Conservation (phyloP, 768 basidiomycete species). For the Fomitopsis pulvina region DNA sequence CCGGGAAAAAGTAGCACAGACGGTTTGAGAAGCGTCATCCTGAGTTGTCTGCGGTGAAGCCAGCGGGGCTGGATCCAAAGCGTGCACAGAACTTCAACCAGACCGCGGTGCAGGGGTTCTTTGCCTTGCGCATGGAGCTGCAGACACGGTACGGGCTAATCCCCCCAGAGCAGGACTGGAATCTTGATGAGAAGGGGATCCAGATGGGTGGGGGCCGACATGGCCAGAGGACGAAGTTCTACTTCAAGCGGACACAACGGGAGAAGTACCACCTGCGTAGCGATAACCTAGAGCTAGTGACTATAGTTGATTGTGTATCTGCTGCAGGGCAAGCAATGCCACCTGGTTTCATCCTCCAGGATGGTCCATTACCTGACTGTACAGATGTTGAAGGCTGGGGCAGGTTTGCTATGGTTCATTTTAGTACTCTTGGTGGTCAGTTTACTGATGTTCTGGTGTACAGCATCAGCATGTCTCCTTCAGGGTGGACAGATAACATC, state of each 20-base stretch:
- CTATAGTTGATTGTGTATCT: constrained; percentile 37
- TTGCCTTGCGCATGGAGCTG: constrained; percentile 3
- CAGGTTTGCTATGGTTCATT: neutral
- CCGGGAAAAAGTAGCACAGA: constrained; percentile 11
- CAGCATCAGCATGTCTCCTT: constrained; percentile 28
- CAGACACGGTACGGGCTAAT: constrained; percentile 4
- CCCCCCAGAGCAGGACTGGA: constrained; percentile 6
- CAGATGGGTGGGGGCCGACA: constrained; percentile 9
- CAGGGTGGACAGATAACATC: constrained; percentile 36
- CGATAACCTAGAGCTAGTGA: constrained; percentile 36
- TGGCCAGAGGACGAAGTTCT: constrained; percentile 1
- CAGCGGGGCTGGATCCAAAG: constrained; percentile 28
- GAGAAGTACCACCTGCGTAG: constrained; percentile 16
- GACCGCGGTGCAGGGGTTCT: constrained; percentile 9
- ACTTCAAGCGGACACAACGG: neutral
- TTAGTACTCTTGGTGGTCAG: neutral
- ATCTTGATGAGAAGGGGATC: constrained; percentile 19
- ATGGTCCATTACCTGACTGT: neutral
- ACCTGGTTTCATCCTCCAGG: constrained; percentile 34
- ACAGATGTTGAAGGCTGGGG: neutral
- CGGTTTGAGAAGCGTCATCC: constrained; percentile 18
- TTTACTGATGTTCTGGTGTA: neutral
- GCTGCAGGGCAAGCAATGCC: constrained; percentile 30
- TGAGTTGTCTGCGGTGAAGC: constrained; percentile 17
- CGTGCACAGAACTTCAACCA: constrained; percentile 28